Conservation (phyloP, 208 protist species). For the Acanthamoeba lenticulata region DNA sequence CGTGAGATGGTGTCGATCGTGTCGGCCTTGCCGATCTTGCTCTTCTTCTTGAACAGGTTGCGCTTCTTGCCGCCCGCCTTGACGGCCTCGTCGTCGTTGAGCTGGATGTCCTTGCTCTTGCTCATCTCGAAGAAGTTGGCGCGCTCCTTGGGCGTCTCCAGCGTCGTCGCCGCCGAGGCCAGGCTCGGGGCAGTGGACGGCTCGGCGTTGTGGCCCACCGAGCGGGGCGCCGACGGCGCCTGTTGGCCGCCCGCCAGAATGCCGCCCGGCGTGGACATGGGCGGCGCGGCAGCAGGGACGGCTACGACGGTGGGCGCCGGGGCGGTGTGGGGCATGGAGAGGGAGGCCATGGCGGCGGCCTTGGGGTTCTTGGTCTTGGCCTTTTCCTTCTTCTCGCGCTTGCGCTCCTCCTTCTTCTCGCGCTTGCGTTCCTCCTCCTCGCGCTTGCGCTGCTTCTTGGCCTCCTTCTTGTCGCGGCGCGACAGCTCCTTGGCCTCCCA, state of each 20-base stretch:
- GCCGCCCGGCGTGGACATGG: neutral
- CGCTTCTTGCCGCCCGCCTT: neutral
- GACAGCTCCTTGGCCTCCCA: constrained; percentile 8
- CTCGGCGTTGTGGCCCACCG: neutral
- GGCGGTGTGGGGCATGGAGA: neutral
- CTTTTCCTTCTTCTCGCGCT: neutral
- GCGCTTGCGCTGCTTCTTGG: neutral
- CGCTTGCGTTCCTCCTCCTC: neutral
- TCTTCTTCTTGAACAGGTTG: neutral
- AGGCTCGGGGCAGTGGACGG: neutral
- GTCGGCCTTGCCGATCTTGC: neutral
- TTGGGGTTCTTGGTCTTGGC: neutral
- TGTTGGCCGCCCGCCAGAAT: too few relatives aligned
- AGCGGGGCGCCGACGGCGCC: neutral
- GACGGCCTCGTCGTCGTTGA: neutral
- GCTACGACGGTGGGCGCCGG: neutral
- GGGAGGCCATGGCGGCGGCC: neutral
- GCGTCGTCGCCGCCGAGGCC: neutral
- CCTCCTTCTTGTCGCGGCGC: neutral
- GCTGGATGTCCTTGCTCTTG: neutral
- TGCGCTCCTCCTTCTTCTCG: constrained; percentile 17
- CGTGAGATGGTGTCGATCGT: neutral
- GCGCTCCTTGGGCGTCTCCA: neutral
- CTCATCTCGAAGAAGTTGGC: neutral
- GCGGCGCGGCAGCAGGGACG: neutral